These are phyloP conservation scores for Sugiyamaella novakii DNA, from an alignment of 1,139 yeast species.

Conservation along the genomic window DNA sequence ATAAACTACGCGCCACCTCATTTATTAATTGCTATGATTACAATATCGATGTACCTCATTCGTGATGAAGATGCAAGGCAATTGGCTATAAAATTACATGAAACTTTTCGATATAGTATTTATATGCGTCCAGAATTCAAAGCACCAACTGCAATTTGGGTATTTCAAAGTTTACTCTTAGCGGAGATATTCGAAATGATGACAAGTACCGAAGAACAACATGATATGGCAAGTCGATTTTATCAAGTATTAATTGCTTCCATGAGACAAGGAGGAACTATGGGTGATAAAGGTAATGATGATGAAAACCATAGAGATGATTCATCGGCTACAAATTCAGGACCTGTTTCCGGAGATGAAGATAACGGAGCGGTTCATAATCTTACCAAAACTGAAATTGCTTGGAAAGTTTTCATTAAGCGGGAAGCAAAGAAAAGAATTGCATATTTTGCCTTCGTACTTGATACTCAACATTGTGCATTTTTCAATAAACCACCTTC, in stretches of 20 bases:
- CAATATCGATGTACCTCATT: conserved; percentile 51
- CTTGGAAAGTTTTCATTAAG: conserved; percentile 32
- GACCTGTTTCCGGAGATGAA: conserved; percentile 16
- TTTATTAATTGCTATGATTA: conserved; percentile 54
- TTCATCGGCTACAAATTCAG: conserved; percentile 8
- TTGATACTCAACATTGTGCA: conserved; percentile 34
- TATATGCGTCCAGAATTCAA: conserved; percentile 59
- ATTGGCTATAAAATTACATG: conserved; percentile 53
- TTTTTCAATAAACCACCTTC: conserved; percentile 36
- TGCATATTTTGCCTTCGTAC: conserved; percentile 35
- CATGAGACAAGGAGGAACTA: conserved; percentile 32
- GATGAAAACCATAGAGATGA: conserved; percentile 10
- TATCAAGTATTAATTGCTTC: conserved; percentile 35
- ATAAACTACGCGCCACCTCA: conserved; percentile 53
- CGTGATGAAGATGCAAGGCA: conserved; percentile 37
- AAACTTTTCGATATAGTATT: conserved; percentile 58
- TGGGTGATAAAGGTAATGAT: conserved; percentile 24
- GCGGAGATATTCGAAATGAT: conserved; percentile 68
- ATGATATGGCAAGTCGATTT: conserved; percentile 35
- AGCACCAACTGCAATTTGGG: conserved; percentile 62
- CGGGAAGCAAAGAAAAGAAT: conserved; percentile 33
- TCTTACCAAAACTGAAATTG: conserved; percentile 23
- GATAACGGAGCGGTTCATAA: conserved; percentile 13
- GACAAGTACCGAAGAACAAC: conserved; percentile 54
- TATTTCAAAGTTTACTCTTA: conserved; percentile 61